Evolutionary conservation across 2,329 filamentous ascomycete species (phyloP), one percentile per base, ranked within the genome.

Genomic region (Talaromyces amestolkiae): DNA sequence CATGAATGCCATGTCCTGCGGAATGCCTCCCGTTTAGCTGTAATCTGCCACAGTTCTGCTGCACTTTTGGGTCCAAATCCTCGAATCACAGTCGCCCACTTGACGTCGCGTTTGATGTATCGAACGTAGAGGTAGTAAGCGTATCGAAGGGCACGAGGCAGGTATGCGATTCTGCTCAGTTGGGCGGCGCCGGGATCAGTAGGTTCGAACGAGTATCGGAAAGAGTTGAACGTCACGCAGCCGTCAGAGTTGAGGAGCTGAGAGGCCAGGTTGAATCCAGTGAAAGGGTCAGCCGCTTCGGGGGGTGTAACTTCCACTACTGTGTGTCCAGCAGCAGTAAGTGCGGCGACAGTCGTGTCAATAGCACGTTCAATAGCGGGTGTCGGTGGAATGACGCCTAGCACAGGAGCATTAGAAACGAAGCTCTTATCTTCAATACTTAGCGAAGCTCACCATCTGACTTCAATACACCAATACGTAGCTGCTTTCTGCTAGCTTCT

Each of bases 81-180:
- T 51, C 85, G 83, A 56, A 97, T 80, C 6, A 97, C 78, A 0
- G 87, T 89, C 0, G 93, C 92, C 91, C 92, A 96, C 58, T 93
- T 78, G 1, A 81, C 76, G 75, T 97, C 93, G 11, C 87, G 80
- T 63, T 88, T 86, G 68, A 97, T 81, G 75, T 97, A 96, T 72
- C 89, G 90, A n/a, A 95, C 89, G 85, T 91, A 97, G 6, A 93
- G 85, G 75, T 93, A 95, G 80, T 96, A 92, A n/a, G 95, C 72
- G 76, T 90, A 96, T 75, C 92, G 92, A 70, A 96, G 73, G 4
- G 90, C 87, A 7, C 87, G 81, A 15, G 92, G 90, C 15, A 96
- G 84, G 49, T 82, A 83, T 81, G 93, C 92, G 74, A 93, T 88
- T 70, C 84, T 87, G 62, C 86, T 83, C 82, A 97, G 88, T 75